Evolutionary conservation across 805 yeast species (phyloP).

Genomic region (Candida loeiensis): DNA sequence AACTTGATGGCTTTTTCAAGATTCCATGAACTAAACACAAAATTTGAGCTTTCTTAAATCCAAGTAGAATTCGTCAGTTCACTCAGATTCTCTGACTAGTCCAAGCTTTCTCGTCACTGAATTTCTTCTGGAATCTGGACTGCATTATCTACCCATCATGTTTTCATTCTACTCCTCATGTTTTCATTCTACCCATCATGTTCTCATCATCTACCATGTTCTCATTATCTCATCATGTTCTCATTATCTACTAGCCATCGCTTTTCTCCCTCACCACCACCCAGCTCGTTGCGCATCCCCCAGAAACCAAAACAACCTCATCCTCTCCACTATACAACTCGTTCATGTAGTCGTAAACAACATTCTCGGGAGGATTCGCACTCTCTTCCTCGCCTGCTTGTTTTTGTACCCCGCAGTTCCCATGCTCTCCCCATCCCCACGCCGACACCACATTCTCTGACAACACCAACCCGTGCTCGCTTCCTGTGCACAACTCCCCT

Average conservation of each 20-base stretch:
- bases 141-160: too few species aligned
- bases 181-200: neutral
- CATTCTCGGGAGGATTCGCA: too few species aligned
- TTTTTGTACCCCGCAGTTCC: constrained; percentile 68
- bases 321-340: constrained; percentile 21
- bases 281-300: constrained; percentile 75
- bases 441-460: constrained; percentile 43
- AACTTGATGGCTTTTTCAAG: too few species aligned
- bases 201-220: neutral
- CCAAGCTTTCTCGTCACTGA: too few species aligned
- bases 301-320: constrained; percentile 35
- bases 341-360: constrained; percentile 37
- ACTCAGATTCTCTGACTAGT: too few species aligned
- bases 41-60: too few species aligned
- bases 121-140: too few species aligned
- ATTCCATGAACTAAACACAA: too few species aligned
- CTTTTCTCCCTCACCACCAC: constrained; percentile 26
- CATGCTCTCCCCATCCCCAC: constrained; percentile 99
- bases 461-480: constrained; percentile 75
- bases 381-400: constrained; percentile 4
- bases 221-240: neutral
- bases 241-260: neutral
- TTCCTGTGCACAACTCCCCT: constrained; percentile 50
- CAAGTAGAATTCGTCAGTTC: too few species aligned
- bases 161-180: too few species aligned